Percentiles rank a stretch among this genome's conserved stretches.
phyloP scores from a whole-genome alignment of 2,329 filamentous ascomycete genomes.

The Canariomyces notabilis region DNA sequence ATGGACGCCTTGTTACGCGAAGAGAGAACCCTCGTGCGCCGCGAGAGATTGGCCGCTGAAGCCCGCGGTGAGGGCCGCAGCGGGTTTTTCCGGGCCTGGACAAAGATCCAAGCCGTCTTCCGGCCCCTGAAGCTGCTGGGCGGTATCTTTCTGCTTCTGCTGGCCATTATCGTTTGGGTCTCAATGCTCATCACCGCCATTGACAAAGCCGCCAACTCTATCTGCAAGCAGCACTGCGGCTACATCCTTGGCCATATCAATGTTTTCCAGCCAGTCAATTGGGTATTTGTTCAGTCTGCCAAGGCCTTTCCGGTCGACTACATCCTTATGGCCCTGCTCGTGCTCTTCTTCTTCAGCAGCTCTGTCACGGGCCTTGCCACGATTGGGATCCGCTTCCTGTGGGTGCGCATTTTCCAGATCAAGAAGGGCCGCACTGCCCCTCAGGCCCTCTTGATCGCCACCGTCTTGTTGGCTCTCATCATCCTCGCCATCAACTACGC shows the following conservation, averaged over 20 bases:
- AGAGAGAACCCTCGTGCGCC: slow-evolving; percentile 85
- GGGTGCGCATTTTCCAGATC: slow-evolving; percentile 90
- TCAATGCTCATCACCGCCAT: slow-evolving; percentile 95
- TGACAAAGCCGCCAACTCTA: slow-evolving; percentile 92
- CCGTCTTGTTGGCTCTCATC: slow-evolving; percentile 84
- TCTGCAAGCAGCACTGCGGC: slow-evolving; percentile 85
- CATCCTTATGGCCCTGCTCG: slow-evolving; percentile 75
- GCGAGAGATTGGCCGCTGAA: slow-evolving; percentile 81
- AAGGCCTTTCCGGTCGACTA: slow-evolving; percentile 90
- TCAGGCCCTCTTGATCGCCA: slow-evolving; percentile 85
- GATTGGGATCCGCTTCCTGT: slow-evolving; percentile 91
- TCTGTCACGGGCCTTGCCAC: slow-evolving; percentile 81
- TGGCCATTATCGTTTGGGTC: slow-evolving; percentile 73
- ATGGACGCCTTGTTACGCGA: slow-evolving; percentile 82
- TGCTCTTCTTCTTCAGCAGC: slow-evolving; percentile 82
- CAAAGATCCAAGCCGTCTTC: slow-evolving; percentile 75
- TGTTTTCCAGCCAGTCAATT: slow-evolving; percentile 94
- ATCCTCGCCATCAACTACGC: slow-evolving; percentile 90
- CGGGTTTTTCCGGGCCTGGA: slow-evolving; percentile 69
- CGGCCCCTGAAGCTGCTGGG: slow-evolving; percentile 84
- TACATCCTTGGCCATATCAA: slow-evolving; percentile 85
- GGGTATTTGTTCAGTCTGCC: slow-evolving; percentile 74
- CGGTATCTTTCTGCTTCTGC: slow-evolving; percentile 69
- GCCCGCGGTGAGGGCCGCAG: slow-evolving; percentile 71
- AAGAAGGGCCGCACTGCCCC: slow-evolving; percentile 83